A percentile compares a stretch with the other conserved stretches of the same genome.
Conservation (phyloP, 2,329 filamentous ascomycete genomes). For the Daldinia sp. region DNA sequence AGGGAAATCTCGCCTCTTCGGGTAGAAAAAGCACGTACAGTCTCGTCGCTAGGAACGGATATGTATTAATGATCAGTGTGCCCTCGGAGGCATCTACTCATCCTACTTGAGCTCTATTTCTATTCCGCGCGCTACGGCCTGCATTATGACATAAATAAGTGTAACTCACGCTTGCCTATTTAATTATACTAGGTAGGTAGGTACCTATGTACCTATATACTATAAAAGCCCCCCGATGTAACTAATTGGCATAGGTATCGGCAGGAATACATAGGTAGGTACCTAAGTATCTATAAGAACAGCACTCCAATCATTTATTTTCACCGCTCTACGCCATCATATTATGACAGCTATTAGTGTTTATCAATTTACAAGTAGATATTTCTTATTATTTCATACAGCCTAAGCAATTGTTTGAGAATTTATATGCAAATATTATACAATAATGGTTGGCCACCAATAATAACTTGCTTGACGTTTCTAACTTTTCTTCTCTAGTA, state of each 20-base stretch:
- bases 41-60: not conserved
- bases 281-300: not conserved
- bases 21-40: conserved; percentile 5
- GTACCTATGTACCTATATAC: not conserved
- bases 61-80: not conserved
- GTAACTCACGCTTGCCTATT: too few species aligned
- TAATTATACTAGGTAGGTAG: too few species aligned
- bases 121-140: not conserved
- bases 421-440: not conserved
- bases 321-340: not conserved
- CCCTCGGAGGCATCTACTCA: not conserved
- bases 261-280: not conserved
- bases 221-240: not conserved
- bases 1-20: conserved; percentile 15
- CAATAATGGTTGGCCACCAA: too few species aligned
- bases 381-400: not conserved
- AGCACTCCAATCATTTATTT: not conserved
- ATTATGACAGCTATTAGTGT: not conserved
- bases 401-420: not conserved
- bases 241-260: not conserved
- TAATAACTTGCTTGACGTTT: too few species aligned
- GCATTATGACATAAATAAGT: not conserved
- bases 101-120: not conserved
- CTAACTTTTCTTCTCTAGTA: too few species aligned
- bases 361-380: not conserved